These are phyloP conservation scores for Ascocoryne sarcoides DNA, from an alignment of 2,329 filamentous ascomycete genomes.

Conservation along the genomic window DNA sequence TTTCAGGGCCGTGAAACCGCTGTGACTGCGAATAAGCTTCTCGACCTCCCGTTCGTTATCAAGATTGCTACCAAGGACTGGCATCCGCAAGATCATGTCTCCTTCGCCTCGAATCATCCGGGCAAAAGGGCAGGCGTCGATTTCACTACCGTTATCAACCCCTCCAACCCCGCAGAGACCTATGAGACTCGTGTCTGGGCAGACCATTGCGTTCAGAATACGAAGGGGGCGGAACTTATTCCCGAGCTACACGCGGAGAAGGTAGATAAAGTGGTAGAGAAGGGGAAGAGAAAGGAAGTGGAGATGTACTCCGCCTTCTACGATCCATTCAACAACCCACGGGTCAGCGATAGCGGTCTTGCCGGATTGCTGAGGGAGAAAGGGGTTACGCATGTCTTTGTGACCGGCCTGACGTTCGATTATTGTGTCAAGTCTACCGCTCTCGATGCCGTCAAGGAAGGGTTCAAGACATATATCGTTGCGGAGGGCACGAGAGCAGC, in stretches of 20 bases:
- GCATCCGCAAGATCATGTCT: constrained; percentile 76
- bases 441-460: constrained; percentile 64
- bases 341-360: constrained; percentile 55
- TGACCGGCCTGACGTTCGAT: constrained; percentile 80
- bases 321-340: constrained; percentile 61
- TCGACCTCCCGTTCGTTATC: constrained; percentile 60
- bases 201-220: constrained; percentile 73
- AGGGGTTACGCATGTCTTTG: constrained; percentile 68
- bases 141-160: constrained; percentile 55
- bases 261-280: constrained; percentile 63
- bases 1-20: constrained; percentile 61
- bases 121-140: constrained; percentile 60
- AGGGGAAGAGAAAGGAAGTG: constrained; percentile 63
- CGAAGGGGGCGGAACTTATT: constrained; percentile 63
- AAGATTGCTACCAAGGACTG: constrained; percentile 88
- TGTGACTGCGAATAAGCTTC: constrained; percentile 63
- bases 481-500: constrained; percentile 73
- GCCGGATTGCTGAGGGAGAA: constrained; percentile 44
- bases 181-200: constrained; percentile 76
- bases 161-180: constrained; percentile 49
- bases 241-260: constrained; percentile 54
- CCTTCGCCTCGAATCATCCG: constrained; percentile 75
- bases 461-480: constrained; percentile 69
- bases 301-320: constrained; percentile 96
- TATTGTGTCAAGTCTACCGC: constrained; percentile 84